phyloP scores from a whole-genome alignment of 495 filamentous ascomycete species.

The Talaromyces nanjingensis region DNA sequence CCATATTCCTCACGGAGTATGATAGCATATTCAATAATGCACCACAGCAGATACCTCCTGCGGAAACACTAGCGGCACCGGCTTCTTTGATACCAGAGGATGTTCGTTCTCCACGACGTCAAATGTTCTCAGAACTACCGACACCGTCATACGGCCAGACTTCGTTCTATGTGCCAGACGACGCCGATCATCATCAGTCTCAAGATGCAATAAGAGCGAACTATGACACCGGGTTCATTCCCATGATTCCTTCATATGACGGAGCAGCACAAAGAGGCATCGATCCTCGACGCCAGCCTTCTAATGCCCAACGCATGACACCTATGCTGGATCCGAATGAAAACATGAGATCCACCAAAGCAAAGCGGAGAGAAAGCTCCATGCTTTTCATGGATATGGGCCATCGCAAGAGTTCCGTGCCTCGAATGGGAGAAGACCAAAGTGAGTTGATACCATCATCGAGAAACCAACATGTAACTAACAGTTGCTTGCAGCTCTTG shows the following conservation, averaged over 20 bases:
- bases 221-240: conserved; percentile 54
- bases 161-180: conserved; percentile 37
- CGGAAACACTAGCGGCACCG: conserved; percentile 8
- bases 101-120: conserved; percentile 57
- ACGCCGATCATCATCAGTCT: conserved; percentile 15
- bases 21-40: conserved; percentile 71
- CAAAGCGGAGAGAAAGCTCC: conserved; percentile 52
- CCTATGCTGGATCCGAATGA: conserved; percentile 35
- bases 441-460: conserved; percentile 13
- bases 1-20: conserved; percentile 87
- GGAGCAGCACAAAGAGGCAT: conserved; percentile 14
- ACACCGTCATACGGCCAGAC: conserved; percentile 59
- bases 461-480: background rate
- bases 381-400: conserved; percentile 47
- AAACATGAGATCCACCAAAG: conserved; percentile 34
- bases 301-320: conserved; percentile 25
- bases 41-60: conserved; percentile 13
- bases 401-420: conserved; percentile 19
- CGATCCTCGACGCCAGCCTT: conserved; percentile 20
- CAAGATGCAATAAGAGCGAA: conserved; percentile 21
- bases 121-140: conserved; percentile 60
- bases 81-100: conserved; percentile 48
- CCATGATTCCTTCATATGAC: conserved; percentile 56
- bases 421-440: conserved; percentile 17
- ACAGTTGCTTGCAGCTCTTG: conserved; percentile 5